A percentile compares a stretch with the other conserved stretches of the same genome.
Evolutionary conservation across 352 stramenopile species (phyloP).

Genomic region (Phytophthora tentaculata): DNA sequence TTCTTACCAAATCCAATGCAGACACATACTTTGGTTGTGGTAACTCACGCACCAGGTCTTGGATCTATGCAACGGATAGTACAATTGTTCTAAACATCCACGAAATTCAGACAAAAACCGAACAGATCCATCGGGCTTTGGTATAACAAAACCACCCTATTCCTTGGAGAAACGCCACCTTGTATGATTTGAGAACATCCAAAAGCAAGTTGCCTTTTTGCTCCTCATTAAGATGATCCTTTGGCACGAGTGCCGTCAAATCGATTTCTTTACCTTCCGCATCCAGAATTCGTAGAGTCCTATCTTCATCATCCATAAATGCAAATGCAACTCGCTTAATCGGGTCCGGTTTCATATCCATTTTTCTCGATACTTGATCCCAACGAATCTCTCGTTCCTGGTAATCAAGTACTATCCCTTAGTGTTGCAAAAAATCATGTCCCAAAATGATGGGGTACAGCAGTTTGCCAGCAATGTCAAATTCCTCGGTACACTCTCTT

Average conservation of each 20-base stretch:
- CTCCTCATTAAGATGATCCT: background rate
- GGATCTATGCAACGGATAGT: background rate
- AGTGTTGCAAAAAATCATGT: background rate
- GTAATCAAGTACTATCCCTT: background rate
- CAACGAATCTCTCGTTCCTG: background rate
- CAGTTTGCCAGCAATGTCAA: background rate
- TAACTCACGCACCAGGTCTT: background rate
- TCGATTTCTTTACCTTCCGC: background rate
- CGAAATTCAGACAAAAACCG: background rate
- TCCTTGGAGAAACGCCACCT: background rate
- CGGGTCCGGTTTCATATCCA: background rate
- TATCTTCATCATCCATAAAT: background rate
- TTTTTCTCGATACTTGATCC: background rate
- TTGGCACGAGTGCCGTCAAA: background rate
- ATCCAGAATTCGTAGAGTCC: background rate
- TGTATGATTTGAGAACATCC: background rate
- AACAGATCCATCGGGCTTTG: background rate
- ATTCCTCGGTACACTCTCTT: background rate
- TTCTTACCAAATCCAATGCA: conserved; percentile 1
- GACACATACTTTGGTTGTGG: background rate
- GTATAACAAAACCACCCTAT: background rate
- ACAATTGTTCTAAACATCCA: background rate
- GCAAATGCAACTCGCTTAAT: background rate
- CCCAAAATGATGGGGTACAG: background rate
- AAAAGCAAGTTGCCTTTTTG: background rate